These are phyloP conservation scores for Annulohypoxylon stygium DNA, from an alignment of 495 filamentous ascomycete genomes.

Conservation along the genomic window DNA sequence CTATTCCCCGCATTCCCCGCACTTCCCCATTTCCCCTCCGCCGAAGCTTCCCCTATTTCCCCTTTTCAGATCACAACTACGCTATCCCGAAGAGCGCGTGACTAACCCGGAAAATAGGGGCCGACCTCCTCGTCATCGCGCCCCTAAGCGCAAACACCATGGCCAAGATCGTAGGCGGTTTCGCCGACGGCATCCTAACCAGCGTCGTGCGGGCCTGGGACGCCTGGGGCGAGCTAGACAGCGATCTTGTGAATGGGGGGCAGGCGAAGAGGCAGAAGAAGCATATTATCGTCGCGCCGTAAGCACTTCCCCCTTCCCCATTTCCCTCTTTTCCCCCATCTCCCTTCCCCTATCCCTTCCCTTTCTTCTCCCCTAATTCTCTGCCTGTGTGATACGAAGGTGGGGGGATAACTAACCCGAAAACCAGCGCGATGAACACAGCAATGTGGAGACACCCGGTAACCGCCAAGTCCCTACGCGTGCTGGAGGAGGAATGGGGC, in stretches of 20 bases:
- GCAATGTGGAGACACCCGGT: conserved; percentile 91
- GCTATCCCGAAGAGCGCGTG: neutral
- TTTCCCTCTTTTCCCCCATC: neutral
- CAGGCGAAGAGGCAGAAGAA: conserved; percentile 54
- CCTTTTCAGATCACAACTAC: neutral
- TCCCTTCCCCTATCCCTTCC: neutral
- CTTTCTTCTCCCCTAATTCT: too few relatives aligned
- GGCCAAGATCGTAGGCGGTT: conserved; percentile 78
- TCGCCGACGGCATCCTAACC: conserved; percentile 75
- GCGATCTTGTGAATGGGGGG: conserved; percentile 16
- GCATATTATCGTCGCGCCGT: conserved; percentile 70
- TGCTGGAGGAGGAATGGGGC: conserved; percentile 81
- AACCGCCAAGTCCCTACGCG: conserved; percentile 75
- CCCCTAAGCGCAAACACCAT: conserved; percentile 84
- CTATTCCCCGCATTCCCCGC: neutral
- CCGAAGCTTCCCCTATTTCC: neutral
- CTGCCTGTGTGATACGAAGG: neutral
- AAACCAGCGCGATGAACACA: conserved; percentile 81
- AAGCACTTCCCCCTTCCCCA: conserved; percentile 30
- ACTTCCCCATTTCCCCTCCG: neutral
- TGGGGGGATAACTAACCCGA: neutral
- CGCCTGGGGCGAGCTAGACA: conserved; percentile 72
- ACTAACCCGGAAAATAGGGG: conserved; percentile 58
- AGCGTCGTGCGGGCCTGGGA: conserved; percentile 92
- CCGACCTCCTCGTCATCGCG: conserved; percentile 82